These are phyloP conservation scores for Phytopythium aichiense DNA, from an alignment of 352 stramenopile species.

Conservation along the genomic window DNA sequence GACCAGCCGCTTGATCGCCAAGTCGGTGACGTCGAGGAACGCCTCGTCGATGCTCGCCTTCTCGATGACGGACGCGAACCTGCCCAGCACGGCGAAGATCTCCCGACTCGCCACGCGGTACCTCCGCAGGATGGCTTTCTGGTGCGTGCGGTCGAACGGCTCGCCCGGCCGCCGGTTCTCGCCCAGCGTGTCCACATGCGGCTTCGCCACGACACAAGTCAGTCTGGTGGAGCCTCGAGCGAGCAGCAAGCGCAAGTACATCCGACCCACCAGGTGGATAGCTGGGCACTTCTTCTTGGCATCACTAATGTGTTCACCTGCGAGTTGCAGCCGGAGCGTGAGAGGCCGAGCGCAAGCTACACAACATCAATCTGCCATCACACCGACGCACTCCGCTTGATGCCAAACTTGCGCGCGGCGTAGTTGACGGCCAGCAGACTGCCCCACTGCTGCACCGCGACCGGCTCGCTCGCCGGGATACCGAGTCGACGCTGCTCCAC, in stretches of 20 bases:
- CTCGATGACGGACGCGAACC: slow-evolving; percentile 52
- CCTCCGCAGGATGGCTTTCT: slow-evolving; percentile 76
- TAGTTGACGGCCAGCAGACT: slow-evolving; percentile 85
- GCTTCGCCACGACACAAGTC: slow-evolving; percentile 24
- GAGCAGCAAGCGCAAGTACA: neutral
- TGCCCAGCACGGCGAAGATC: slow-evolving; percentile 64
- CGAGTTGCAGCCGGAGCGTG: neutral
- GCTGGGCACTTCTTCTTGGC: slow-evolving; percentile 68
- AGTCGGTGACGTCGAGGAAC: slow-evolving; percentile 76
- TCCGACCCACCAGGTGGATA: slow-evolving; percentile 60
- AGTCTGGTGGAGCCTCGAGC: neutral
- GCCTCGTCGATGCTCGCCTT: slow-evolving; percentile 81
- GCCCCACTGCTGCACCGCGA: slow-evolving; percentile 85
- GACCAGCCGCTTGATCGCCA: slow-evolving; percentile 48
- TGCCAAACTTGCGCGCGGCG: slow-evolving; percentile 62
- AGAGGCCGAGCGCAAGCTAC: neutral
- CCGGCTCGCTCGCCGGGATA: slow-evolving; percentile 52
- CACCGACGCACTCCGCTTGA: slow-evolving; percentile 36
- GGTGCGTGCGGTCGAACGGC: slow-evolving; percentile 64
- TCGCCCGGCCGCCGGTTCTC: slow-evolving; percentile 66
- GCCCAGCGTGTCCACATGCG: slow-evolving; percentile 77
- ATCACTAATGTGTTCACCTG: slow-evolving; percentile 60
- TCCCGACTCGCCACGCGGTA: slow-evolving; percentile 76
- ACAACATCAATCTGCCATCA: neutral
- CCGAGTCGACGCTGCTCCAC: slow-evolving; percentile 74